Conservation (phyloP, 2,329 filamentous ascomycete species). For the Tolypocladium tundrense region DNA sequence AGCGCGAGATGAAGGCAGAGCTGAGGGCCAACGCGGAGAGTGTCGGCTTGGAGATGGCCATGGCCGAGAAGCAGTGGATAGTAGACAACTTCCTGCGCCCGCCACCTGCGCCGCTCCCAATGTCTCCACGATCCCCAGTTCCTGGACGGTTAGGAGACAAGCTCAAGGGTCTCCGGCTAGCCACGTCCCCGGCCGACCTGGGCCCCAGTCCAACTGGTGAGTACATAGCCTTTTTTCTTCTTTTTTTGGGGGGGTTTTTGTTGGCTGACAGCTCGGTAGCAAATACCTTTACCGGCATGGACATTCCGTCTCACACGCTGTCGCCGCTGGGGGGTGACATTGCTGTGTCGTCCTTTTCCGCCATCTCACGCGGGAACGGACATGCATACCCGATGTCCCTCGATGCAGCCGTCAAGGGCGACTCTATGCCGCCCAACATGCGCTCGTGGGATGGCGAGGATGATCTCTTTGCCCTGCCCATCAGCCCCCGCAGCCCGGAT, state of each 20-base stretch:
- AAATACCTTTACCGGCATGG: constrained; percentile 22
- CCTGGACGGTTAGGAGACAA: constrained; percentile 69
- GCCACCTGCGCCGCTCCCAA: constrained; percentile 9
- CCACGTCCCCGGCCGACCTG: constrained; percentile 60
- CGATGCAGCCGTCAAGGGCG: constrained; percentile 18
- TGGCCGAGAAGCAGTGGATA: constrained; percentile 79
- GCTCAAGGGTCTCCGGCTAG: constrained; percentile 66
- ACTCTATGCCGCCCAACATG: constrained; percentile 9
- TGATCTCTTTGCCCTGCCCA: constrained; percentile 75
- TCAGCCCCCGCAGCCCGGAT: constrained; percentile 79
- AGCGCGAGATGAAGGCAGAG: constrained; percentile 67
- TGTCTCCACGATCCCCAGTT: constrained; percentile 54
- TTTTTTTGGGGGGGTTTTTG: constrained; percentile 19
- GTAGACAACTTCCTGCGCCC: constrained; percentile 55
- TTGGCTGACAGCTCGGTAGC: constrained; percentile 10
- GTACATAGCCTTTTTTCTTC: no score
- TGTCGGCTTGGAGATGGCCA: constrained; percentile 72
- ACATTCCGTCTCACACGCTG: constrained; percentile 22
- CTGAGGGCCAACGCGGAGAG: constrained; percentile 67
- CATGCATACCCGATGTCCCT: constrained; percentile 19
- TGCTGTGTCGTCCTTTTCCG: constrained; percentile 24
- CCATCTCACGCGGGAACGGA: constrained; percentile 14
- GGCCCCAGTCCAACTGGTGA: constrained; percentile 40
- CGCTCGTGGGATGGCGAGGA: constrained; percentile 43
- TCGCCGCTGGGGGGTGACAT: constrained; percentile 21